Conservation (phyloP, 2,329 filamentous ascomycete genomes). For the Cadophora malorum region DNA sequence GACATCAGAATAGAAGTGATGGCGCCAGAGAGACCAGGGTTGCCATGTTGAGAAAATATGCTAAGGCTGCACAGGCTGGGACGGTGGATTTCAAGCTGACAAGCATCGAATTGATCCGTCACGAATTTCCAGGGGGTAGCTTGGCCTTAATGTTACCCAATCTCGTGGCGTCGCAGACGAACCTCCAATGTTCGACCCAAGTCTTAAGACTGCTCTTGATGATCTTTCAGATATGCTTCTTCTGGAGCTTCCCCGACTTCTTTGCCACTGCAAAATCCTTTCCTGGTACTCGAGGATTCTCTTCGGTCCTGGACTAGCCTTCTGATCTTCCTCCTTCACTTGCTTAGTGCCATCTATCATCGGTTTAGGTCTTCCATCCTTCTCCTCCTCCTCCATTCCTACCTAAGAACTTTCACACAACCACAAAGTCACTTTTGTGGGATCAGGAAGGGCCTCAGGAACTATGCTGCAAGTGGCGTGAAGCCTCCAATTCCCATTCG, state of each 20-base stretch:
- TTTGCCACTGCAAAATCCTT: constrained; percentile 29
- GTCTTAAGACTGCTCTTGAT: constrained; percentile 35
- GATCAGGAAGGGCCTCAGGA: constrained; percentile 28
- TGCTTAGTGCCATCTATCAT: constrained; percentile 19
- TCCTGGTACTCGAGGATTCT: constrained; percentile 22
- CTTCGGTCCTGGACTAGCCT: constrained; percentile 22
- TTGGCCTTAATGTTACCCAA: constrained; percentile 37
- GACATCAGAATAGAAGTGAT: constrained; percentile 40
- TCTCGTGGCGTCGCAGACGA: constrained; percentile 43
- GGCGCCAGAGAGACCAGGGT: constrained; percentile 38
- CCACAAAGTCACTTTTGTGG: constrained; percentile 24
- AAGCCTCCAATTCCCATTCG: constrained; percentile 39
- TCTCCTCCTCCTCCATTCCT: constrained; percentile 26
- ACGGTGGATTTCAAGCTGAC: constrained; percentile 37
- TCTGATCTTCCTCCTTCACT: constrained; percentile 21
- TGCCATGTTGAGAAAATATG: constrained; percentile 34
- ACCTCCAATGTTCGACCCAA: constrained; percentile 38
- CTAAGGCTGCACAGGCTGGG: constrained; percentile 41
- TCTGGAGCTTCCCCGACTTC: constrained; percentile 34
- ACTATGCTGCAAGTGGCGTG: constrained; percentile 41
- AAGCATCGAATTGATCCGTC: constrained; percentile 41
- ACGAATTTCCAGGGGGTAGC: constrained; percentile 34
- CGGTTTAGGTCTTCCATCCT: constrained; percentile 7
- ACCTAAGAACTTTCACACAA: constrained; percentile 6
- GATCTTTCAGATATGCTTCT: constrained; percentile 38